phyloP scores from a whole-genome alignment of 208 protist genomes.

The Acanthamoeba royreba region DNA sequence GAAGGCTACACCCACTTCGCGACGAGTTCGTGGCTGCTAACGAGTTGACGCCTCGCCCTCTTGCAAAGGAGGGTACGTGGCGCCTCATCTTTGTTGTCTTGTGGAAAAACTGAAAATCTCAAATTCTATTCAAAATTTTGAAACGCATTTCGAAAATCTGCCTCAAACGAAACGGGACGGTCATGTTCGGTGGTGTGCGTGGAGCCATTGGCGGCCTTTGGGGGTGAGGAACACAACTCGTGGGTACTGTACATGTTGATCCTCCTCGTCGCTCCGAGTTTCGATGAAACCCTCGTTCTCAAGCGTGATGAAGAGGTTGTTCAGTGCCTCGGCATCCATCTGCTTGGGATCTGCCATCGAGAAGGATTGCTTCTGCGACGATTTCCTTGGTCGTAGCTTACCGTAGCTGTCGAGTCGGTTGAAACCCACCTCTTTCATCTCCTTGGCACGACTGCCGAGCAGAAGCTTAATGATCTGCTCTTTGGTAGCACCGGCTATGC shows the following conservation, averaged over 20 bases:
- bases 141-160: too few species aligned
- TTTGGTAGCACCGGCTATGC: neutral
- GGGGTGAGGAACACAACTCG: neutral
- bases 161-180: neutral
- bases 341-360: neutral
- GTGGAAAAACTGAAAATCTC: too few species aligned
- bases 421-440: neutral
- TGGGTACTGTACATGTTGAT: neutral
- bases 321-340: neutral
- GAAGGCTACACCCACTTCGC: too few species aligned
- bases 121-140: too few species aligned
- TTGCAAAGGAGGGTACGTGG: too few species aligned
- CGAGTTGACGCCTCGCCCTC: too few species aligned
- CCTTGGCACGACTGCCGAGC: neutral
- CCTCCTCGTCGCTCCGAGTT: neutral
- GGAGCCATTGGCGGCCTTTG: neutral
- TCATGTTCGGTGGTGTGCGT: neutral
- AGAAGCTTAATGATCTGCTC: neutral
- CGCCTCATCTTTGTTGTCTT: too few species aligned
- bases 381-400: neutral
- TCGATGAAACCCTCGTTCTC: neutral
- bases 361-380: neutral
- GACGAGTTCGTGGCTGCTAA: too few species aligned
- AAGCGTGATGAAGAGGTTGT: neutral
- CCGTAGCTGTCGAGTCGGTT: neutral